A percentile compares a stretch with the other conserved stretches of the same genome.
phyloP scores from a whole-genome alignment of 139 green algal species.

The Coelastrella sp. region DNA sequence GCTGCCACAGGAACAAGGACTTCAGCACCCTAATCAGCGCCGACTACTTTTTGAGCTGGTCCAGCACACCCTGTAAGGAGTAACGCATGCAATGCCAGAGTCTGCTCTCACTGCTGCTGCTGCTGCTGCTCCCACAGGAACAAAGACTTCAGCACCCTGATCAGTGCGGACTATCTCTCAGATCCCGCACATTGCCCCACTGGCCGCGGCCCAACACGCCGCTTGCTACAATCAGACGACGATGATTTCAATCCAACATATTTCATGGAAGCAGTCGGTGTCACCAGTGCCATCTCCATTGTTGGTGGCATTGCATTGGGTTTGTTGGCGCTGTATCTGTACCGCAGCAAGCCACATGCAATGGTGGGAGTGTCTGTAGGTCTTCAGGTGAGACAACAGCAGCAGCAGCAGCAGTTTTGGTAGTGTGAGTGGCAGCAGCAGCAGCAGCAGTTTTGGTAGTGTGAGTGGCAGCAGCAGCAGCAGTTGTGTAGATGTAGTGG shows the following conservation, averaged over 20 bases:
- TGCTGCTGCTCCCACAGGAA: slow-evolving; percentile 47
- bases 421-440: too few relatives aligned
- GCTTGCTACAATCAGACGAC: slow-evolving; percentile 3
- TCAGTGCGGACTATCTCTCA: slow-evolving; percentile 46
- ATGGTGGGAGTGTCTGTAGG: slow-evolving; percentile 21
- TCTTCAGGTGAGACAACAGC: slow-evolving; percentile 22
- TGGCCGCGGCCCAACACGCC: neutral
- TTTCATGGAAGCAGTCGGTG: slow-evolving; percentile 38
- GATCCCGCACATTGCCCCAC: slow-evolving; percentile 64
- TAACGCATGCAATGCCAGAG: too few relatives aligned
- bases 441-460: too few relatives aligned
- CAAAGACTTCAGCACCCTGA: slow-evolving; percentile 45
- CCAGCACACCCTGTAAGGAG: too few relatives aligned
- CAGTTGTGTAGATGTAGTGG: too few relatives aligned
- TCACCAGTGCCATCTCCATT: neutral
- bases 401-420: neutral
- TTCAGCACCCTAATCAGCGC: too few relatives aligned
- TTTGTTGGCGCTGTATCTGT: slow-evolving; percentile 20
- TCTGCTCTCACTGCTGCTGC: too few relatives aligned
- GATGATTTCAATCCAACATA: slow-evolving; percentile 34
- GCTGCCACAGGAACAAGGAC: slow-evolving; percentile 54
- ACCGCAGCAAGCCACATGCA: slow-evolving; percentile 19
- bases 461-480: too few relatives aligned
- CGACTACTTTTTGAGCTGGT: too few relatives aligned
- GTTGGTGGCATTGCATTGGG: slow-evolving; percentile 21